phyloP scores from a whole-genome alignment of 768 basidiomycete genomes.

The Tremella yokohamensis region DNA sequence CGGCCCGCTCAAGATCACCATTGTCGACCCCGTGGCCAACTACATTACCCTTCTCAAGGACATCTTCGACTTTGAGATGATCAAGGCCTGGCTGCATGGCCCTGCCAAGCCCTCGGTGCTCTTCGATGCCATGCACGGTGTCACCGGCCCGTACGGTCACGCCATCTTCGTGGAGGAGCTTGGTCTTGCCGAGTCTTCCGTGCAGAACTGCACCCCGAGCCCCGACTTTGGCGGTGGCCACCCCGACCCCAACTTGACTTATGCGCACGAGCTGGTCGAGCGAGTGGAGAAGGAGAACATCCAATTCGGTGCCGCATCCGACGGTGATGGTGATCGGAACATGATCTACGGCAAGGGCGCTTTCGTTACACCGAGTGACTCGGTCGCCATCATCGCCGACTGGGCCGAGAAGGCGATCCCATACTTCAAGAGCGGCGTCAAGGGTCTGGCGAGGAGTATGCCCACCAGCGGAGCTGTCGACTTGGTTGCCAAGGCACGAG shows the following conservation, averaged over 20 bases:
- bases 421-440: constrained; percentile 69
- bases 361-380: constrained; percentile 96
- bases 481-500: constrained; percentile 89
- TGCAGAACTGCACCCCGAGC: constrained; percentile 85
- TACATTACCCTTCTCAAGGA: constrained; percentile 76
- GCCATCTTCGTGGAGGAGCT: constrained; percentile 81
- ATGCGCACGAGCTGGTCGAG: constrained; percentile 90
- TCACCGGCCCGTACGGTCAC: constrained; percentile 91
- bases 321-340: constrained; percentile 97
- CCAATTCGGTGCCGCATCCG: constrained; percentile 90
- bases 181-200: constrained; percentile 69
- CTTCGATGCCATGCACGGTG: constrained; percentile 94
- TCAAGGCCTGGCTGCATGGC: constrained; percentile 81
- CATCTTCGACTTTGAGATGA: constrained; percentile 92
- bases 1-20: constrained; percentile 76
- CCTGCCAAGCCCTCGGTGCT: constrained; percentile 62
- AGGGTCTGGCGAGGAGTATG: constrained; percentile 95
- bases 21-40: constrained; percentile 91
- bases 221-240: constrained; percentile 98
- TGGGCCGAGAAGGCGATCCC: constrained; percentile 62
- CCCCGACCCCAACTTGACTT: constrained; percentile 97
- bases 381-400: constrained; percentile 97
- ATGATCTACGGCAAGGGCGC: constrained; percentile 99
- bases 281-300: constrained; percentile 81
- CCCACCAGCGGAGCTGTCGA: constrained; percentile 97